Evolutionary conservation across 495 filamentous ascomycete genomes (phyloP).

Genomic region (Podospora conica): DNA sequence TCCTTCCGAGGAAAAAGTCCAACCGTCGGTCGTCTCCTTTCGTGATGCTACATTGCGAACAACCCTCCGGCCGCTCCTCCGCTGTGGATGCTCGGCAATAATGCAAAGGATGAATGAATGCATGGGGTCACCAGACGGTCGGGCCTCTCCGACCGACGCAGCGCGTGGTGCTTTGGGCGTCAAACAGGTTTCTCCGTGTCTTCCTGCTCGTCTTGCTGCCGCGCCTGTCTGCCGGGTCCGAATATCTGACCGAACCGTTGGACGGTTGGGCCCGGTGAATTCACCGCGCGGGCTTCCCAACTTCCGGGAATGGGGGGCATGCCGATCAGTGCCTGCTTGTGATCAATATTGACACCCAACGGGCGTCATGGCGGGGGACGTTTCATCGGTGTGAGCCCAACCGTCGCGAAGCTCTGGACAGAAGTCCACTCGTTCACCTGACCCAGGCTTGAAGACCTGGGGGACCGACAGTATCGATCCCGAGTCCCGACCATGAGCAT

Average conservation of each 20-base stretch:
- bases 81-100: not conserved
- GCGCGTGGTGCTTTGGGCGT: not conserved
- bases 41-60: not conserved
- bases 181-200: not conserved
- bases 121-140: not conserved
- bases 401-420: not conserved
- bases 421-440: not conserved
- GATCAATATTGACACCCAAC: not conserved
- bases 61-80: not conserved
- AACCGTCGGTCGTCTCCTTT: not conserved
- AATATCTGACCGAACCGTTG: not conserved
- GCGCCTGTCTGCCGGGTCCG: not conserved
- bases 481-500: too few species aligned
- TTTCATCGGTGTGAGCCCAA: not conserved
- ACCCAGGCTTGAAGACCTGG: not conserved
- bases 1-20: not conserved
- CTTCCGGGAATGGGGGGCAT: not conserved
- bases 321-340: not conserved
- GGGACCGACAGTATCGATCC: not conserved
- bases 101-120: not conserved
- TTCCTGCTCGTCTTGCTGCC: not conserved
- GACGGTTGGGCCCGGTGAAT: not conserved
- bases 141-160: not conserved
- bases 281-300: not conserved
- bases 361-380: not conserved